Conservation (phyloP, 139 green algal genomes). For the Chlamydomonas applanata region DNA sequence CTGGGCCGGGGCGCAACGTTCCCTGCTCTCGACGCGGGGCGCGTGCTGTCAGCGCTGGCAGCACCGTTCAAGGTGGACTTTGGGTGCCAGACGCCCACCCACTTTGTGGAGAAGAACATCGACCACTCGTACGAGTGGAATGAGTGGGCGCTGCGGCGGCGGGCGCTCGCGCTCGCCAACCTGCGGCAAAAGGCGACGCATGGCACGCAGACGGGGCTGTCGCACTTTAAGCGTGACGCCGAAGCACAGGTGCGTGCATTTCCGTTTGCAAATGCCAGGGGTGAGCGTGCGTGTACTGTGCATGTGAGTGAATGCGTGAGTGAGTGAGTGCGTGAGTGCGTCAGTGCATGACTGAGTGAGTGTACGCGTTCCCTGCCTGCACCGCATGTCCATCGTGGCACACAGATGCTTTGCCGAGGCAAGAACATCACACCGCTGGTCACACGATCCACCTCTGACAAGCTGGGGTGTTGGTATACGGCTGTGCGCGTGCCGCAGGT, state of each 20-base stretch:
- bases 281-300: background rate
- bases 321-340: background rate
- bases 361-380: too few relatives aligned
- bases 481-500: constrained; percentile 22
- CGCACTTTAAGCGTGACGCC: constrained; percentile 63
- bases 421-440: too few relatives aligned
- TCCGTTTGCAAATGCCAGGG: background rate
- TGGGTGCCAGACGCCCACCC: constrained; percentile 67
- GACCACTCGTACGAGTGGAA: constrained; percentile 74
- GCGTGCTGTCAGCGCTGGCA: constrained; percentile 4
- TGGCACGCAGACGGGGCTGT: constrained; percentile 54
- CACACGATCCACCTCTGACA: background rate
- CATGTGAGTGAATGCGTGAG: background rate
- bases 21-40: constrained; percentile 11
- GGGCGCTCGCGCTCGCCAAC: constrained; percentile 64
- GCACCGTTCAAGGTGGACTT: constrained; percentile 47
- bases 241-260: constrained; percentile 52
- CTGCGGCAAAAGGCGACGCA: constrained; percentile 66
- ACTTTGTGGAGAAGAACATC: constrained; percentile 67
- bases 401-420: too few relatives aligned
- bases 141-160: constrained; percentile 69
- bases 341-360: background rate
- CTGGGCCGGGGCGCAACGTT: constrained; percentile 33
- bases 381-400: too few relatives aligned
- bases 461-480: background rate